Base-by-base conservation (phyloP, 768 basidiomycete genomes). In the Tubosaeta sp. region DNA sequence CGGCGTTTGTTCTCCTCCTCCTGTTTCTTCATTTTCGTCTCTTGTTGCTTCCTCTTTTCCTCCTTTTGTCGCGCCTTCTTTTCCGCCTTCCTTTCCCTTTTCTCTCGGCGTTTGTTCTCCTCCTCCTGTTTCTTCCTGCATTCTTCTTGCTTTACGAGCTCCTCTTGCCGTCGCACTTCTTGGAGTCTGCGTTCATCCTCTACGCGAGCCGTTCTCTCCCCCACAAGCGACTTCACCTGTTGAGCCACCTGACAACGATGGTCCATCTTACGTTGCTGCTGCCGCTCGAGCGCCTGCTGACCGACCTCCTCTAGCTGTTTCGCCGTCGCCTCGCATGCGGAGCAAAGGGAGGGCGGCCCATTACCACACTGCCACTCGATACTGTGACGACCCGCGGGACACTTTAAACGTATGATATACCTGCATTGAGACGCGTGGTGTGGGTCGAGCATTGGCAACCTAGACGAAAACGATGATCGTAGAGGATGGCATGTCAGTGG, bases 401-500 rank as follows among this genome's bases (percentile, higher is more conserved):
- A 86, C 45, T 58, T 69, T 1, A 49, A 57, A 6, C 59, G 44
- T 41, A 79, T 48, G 13, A 67, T 56, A 2, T 63, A 48, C 18
- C 64, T 56, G 63, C 84, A 86, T 0, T 51, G 51, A 70, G 81
- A 76, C 1, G 22, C 30, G 16, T 46, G 39, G n/a, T 61, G 62
- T 1, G 42, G 51, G 10, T 51, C 42, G 3, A 16, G 18, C 7
- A 19, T 19, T 19, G 36, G 16, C 5, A 40, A 25, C 39, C 59
- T 78, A 74, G 10, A 76, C 75, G 54, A 80, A 75, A 16, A 34
- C 13, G 32, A 12, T 16, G 16, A 34, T 41, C 49, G 57, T 5
- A 46, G 49, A 34, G 76, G 76, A 60, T 87, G 85, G 51, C 85
- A 87, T 61, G 76, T 84, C 0, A 74, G 79, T 3, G 75, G 73